Base-by-base conservation (phyloP, 768 basidiomycete species). In the Clitopilus passeckerianus region DNA sequence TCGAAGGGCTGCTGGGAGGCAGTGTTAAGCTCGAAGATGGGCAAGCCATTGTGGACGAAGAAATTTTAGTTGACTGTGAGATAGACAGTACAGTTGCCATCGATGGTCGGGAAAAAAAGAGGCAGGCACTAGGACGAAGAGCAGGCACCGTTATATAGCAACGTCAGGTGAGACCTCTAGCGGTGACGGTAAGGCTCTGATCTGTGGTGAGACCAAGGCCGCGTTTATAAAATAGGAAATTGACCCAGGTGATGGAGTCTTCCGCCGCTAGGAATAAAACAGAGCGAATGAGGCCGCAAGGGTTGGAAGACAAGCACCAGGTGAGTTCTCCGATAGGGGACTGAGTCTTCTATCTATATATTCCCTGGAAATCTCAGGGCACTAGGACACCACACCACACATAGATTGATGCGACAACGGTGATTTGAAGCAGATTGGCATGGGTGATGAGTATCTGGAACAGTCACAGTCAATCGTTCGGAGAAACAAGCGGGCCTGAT, bases 401-500 rank as follows among this genome's bases (percentile, higher is more conserved):
- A 14, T 41, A 41, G 37, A 41, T 41, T 50, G 46, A 50, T 50
- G 46, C 46, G 46, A 50, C 46, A 50, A 50, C 46, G 46, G 46
- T 50, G 46, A 50, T 50, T 50, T 22, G 46, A n/a, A 50, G 46
- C 46, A 50, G 6, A 50, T 50, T 50, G 22, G 46, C 46, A 18
- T 16, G 46, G 46, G 6, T 50, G 46, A 41, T 41, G 54, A 55
- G 16, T 55, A 34, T 55, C 18, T 33, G 54, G 54, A 50, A 50
- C 46, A 18, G 46, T 50, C 46, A 22, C 46, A n/a, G 46, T 50
- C 20, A 50, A 22, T 50, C 46, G 46, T 23, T 50, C 46, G 46
- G 46, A 50, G 46, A 50, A 50, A 50, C 46, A 50, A 50, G 46
- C 46, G 46, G 46, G 46, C 46, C 46, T 50, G 46, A 50, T 50